Evolutionary conservation across 345 rosid genomes (phyloP).

Genomic region (Salix koriyanagi): DNA sequence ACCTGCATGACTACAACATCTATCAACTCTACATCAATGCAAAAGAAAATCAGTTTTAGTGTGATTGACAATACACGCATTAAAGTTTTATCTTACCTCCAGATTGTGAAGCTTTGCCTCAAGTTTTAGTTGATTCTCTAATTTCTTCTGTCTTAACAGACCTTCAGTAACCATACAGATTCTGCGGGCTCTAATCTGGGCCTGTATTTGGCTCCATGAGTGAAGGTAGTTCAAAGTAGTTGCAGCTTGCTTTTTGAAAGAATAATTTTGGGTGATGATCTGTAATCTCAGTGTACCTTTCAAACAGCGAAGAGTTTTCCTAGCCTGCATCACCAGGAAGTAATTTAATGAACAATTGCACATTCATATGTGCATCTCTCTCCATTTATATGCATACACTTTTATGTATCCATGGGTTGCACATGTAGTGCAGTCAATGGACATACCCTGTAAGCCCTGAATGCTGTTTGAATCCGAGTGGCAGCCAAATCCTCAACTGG

Average conservation of each 20-base stretch:
- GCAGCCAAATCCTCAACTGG: conserved; percentile 31
- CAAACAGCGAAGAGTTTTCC: conserved; percentile 59
- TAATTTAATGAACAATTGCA: conserved; percentile 4
- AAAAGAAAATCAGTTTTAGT: not conserved
- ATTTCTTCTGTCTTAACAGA: conserved; percentile 63
- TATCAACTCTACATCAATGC: not conserved
- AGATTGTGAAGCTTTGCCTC: conserved; percentile 88
- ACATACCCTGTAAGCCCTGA: conserved; percentile 67
- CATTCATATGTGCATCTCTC: not conserved
- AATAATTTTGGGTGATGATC: conserved; percentile 35
- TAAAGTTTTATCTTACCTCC: conserved; percentile 42
- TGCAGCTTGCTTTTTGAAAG: conserved; percentile 59
- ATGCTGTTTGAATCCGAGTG: conserved; percentile 44
- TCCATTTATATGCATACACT: not conserved
- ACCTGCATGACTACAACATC: not conserved
- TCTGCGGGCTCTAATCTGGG: conserved; percentile 64
- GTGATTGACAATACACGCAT: not conserved
- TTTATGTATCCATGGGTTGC: not conserved
- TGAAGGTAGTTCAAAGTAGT: conserved; percentile 65
- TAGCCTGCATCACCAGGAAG: conserved; percentile 48
- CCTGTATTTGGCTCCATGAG: conserved; percentile 78
- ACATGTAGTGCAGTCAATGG: not conserved
- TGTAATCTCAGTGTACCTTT: conserved; percentile 60
- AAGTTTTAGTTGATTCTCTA: conserved; percentile 88
- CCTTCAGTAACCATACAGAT: conserved; percentile 76